Conservation (phyloP, 2,329 filamentous ascomycete genomes). For the Lachnellula subtilissima region DNA sequence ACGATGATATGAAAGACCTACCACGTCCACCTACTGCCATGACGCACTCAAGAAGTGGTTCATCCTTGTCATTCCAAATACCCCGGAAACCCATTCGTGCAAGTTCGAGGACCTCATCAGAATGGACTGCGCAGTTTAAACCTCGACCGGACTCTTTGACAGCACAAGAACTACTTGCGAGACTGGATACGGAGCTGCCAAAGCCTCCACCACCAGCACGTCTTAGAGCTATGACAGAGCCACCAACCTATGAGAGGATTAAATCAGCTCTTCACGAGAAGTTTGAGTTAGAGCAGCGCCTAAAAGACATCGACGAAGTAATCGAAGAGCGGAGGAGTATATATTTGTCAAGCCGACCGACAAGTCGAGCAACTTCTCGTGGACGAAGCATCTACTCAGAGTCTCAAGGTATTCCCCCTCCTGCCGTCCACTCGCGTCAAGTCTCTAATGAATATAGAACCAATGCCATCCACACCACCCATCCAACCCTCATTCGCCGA, state of each 20-base stretch:
- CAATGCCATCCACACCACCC: conserved; percentile 48
- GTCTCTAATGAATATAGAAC: conserved; percentile 37
- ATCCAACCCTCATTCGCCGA: conserved; percentile 37
- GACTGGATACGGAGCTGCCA: conserved; percentile 23
- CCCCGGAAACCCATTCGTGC: conserved; percentile 29
- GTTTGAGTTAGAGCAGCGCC: conserved; percentile 53
- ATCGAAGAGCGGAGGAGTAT: conserved; percentile 55
- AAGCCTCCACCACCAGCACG: conserved; percentile 23
- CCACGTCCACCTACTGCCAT: conserved; percentile 16
- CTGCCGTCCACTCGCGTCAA: not conserved
- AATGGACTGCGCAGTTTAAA: conserved; percentile 20
- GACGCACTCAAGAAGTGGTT: conserved; percentile 27
- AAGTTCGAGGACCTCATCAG: conserved; percentile 23
- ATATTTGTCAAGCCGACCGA: conserved; percentile 37
- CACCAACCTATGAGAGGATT: conserved; percentile 29
- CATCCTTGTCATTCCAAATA: conserved; percentile 26
- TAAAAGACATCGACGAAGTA: conserved; percentile 55
- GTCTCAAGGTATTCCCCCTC: conserved; percentile 18
- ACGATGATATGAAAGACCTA: conserved; percentile 6
- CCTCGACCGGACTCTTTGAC: conserved; percentile 22
- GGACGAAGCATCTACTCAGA: conserved; percentile 25
- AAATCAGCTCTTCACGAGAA: conserved; percentile 31
- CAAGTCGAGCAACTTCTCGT: conserved; percentile 24
- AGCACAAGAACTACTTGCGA: conserved; percentile 23
- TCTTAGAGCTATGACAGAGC: conserved; percentile 26